These are phyloP conservation scores for Aegilops longissima DNA, from an alignment of 176 grass and related monocot species.

Conservation along the genomic window DNA sequence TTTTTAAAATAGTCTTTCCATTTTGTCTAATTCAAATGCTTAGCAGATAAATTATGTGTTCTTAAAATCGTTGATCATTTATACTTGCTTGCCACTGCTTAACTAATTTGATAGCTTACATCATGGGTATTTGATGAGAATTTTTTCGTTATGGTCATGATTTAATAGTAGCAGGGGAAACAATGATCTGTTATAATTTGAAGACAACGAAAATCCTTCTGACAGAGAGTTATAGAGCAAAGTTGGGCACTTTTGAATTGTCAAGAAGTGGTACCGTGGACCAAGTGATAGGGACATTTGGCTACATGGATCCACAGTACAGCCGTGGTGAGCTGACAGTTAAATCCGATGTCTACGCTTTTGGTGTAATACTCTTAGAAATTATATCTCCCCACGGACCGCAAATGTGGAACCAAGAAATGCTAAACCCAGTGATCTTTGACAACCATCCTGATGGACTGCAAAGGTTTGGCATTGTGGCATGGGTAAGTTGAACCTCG, in stretches of 20 bases:
- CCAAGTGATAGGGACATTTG: slow-evolving; percentile 38
- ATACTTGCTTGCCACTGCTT: not conserved
- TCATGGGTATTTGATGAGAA: slow-evolving; percentile 4
- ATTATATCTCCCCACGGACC: slow-evolving; percentile 38
- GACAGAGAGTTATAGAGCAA: slow-evolving; percentile 65
- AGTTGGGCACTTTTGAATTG: slow-evolving; percentile 54
- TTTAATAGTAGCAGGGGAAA: slow-evolving; percentile 33
- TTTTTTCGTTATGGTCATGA: not conserved
- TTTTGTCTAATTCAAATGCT: not conserved
- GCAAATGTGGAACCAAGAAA: not conserved
- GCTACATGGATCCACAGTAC: slow-evolving; percentile 69
- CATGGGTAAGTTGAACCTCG: slow-evolving; percentile 31
- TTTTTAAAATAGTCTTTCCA: not conserved
- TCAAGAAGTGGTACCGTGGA: slow-evolving; percentile 37
- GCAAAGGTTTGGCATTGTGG: not conserved
- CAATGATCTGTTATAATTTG: slow-evolving; percentile 58
- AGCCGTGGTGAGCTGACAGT: slow-evolving; percentile 40
- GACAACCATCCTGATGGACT: not conserved
- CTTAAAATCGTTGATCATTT: not conserved
- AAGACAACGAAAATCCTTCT: slow-evolving; percentile 70
- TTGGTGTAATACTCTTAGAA: slow-evolving; percentile 70
- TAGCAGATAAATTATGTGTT: not conserved
- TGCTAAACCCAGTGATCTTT: not conserved
- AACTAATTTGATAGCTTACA: not conserved
- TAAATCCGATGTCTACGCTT: slow-evolving; percentile 72